A percentile compares a stretch with the other conserved stretches of the same genome.
Conservation (phyloP, 352 stramenopile genomes). For the Globisporangium mamillatum region DNA sequence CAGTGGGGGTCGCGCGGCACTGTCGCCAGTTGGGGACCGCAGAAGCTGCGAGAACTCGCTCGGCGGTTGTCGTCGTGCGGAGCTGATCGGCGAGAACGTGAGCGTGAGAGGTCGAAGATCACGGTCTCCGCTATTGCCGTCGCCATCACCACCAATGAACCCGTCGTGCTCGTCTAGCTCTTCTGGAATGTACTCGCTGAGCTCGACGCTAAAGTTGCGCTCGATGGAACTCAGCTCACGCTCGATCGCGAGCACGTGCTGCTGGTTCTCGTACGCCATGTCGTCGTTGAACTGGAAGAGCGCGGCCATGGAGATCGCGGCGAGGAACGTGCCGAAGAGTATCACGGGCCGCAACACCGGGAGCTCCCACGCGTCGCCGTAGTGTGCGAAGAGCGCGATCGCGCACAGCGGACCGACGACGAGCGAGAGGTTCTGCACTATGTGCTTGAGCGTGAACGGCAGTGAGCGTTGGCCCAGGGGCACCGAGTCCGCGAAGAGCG, state of each 20-base stretch:
- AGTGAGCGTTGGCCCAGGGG: constrained; percentile 57
- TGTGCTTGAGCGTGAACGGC: constrained; percentile 76
- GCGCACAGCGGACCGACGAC: constrained; percentile 53
- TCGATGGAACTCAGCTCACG: constrained; percentile 63
- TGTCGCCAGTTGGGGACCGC: constrained; percentile 8
- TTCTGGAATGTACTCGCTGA: constrained; percentile 31
- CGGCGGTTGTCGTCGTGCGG: constrained; percentile 15
- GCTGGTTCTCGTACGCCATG: constrained; percentile 62
- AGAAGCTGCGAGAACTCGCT: constrained; percentile 38
- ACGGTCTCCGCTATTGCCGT: background rate
- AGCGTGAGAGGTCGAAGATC: constrained; percentile 5
- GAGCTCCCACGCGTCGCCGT: constrained; percentile 79
- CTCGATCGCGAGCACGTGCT: constrained; percentile 51
- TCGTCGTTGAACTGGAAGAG: constrained; percentile 85
- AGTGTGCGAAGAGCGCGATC: constrained; percentile 65
- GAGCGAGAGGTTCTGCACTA: constrained; percentile 49
- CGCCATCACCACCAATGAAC: background rate
- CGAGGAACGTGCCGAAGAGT: constrained; percentile 57
- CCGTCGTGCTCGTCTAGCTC: constrained; percentile 18
- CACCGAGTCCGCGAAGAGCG: constrained; percentile 85
- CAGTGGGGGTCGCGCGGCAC: background rate
- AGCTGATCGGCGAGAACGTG: constrained; percentile 18
- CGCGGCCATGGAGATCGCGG: constrained; percentile 48
- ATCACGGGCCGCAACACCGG: constrained; percentile 62
- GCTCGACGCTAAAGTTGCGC: constrained; percentile 56